A percentile compares a stretch with the other conserved stretches of the same genome.
Conservation (phyloP, 768 basidiomycete genomes). For the Russula griseocarnosa region DNA sequence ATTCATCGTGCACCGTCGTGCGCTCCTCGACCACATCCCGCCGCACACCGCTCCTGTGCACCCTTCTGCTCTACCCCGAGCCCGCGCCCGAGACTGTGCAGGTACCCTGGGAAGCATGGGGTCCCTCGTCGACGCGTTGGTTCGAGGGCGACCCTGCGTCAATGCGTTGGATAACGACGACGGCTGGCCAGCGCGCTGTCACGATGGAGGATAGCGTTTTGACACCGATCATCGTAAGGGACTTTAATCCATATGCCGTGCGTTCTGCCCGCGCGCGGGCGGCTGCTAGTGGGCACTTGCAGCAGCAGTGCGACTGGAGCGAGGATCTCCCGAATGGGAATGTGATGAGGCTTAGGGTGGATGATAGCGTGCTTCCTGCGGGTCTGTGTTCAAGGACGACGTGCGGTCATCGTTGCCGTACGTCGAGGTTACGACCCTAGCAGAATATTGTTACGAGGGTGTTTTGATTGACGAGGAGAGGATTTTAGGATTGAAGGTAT, state of each 20-base stretch:
- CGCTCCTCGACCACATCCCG: constrained; percentile 24
- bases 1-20: constrained; percentile 30
- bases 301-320: constrained; percentile 8
- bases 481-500: constrained; percentile 33
- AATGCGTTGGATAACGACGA: constrained; percentile 35
- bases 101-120: constrained; percentile 32
- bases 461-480: constrained; percentile 34
- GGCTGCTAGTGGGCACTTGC: not conserved
- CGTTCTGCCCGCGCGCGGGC: constrained; percentile 13
- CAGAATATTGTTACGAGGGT: constrained; percentile 29
- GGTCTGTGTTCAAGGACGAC: constrained; percentile 26
- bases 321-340: constrained; percentile 15
- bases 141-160: constrained; percentile 29
- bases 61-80: constrained; percentile 8
- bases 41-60: not conserved
- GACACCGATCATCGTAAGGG: constrained; percentile 28
- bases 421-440: constrained; percentile 27
- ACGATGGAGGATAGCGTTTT: constrained; percentile 6
- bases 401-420: constrained; percentile 31
- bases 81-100: not conserved
- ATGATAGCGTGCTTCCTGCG: constrained; percentile 4
- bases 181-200: constrained; percentile 34
- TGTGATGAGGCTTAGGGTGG: constrained; percentile 10
- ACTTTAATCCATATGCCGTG: constrained; percentile 30
- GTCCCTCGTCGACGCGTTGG: not conserved